Evolutionary conservation across 345 rosid species (phyloP), one percentile per base, ranked within the genome.

Genomic region (Eucalyptus paniculata): DNA sequence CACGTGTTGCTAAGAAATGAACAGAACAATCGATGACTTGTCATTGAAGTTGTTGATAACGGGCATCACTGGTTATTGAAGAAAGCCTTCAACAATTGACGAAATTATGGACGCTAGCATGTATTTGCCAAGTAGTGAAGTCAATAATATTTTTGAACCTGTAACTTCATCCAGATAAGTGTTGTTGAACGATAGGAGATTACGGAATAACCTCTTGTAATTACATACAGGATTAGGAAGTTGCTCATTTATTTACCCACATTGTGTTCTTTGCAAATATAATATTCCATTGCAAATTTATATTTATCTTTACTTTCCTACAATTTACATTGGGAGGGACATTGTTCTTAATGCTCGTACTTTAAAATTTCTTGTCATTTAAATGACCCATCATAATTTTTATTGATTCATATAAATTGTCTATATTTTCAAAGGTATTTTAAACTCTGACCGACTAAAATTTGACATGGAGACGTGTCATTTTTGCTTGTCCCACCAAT

Each of bases 221-320:
- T 44, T 37, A 40, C 47, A 40, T 34, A 3, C 1, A 6, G 45
- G 85, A 77, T 21, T 77, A 37, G 45, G 83, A 19, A 19, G 15
- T 37, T 21, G 44, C 28, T 19, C 24, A 19, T 72, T 18, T 19
- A 18, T 37, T 34, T 72, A 72, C 4, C 26, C 44, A 34, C 13
- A 19, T 9, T 5, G 45, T 37, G 24, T 77, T 21, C 45, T 6
- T 19, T 11, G 45, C 34, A 14, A 30, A 4, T 30, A 62, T 6
- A 65, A 16, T 14, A 14, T n/a, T 65, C 77, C 9, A 0, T 0
- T 7, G 10, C 19, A n/a, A n/a, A 7, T 65, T 65, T 72, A 72
- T 37, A 24, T 69, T 19, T 40, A 37, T 37, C 83, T 72, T 11
- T 72, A 19, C 15, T 37, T 72, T 72, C 3, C 4, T 37, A 12